Conservation (phyloP, 2,329 filamentous ascomycete species). For the Neopestalotiopsis clavispora region DNA sequence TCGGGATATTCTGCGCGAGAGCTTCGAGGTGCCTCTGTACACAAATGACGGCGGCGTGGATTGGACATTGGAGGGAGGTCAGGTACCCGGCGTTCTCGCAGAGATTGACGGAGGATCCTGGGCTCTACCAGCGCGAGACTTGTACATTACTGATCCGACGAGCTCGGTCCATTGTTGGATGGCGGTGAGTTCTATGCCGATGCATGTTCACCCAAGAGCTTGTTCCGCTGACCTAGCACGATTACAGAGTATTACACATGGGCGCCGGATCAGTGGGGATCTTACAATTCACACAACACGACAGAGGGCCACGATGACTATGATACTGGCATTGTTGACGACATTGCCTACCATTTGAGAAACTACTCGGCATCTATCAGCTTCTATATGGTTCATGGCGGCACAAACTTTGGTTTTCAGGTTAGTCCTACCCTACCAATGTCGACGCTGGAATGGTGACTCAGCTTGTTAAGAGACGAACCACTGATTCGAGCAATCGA, state of each 20-base stretch:
- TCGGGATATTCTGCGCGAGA: conserved; percentile 44
- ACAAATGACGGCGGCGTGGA: conserved; percentile 54
- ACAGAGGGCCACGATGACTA: conserved; percentile 31
- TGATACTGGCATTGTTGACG: conserved; percentile 34
- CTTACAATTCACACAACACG: conserved; percentile 40
- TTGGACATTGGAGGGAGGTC: conserved; percentile 47
- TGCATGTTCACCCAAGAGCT: not conserved
- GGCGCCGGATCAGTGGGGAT: conserved; percentile 49
- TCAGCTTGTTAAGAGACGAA: no score
- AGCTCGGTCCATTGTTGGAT: conserved; percentile 50
- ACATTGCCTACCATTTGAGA: conserved; percentile 43
- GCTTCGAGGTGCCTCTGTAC: conserved; percentile 50
- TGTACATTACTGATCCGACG: conserved; percentile 47
- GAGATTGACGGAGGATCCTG: conserved; percentile 51
- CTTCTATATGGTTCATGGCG: conserved; percentile 59
- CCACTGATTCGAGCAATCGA: no score
- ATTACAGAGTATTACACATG: conserved; percentile 50
- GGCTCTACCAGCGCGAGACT: conserved; percentile 38
- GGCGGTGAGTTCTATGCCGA: conserved; percentile 29
- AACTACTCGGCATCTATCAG: conserved; percentile 48
- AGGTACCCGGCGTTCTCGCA: conserved; percentile 48
- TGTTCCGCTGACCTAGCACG: not conserved
- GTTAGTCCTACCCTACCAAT: no score
- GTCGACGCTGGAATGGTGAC: no score
- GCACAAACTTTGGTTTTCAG: conserved; percentile 54